Evolutionary conservation across 2,329 filamentous ascomycete species (phyloP), one percentile per base, ranked within the genome.

Genomic region (Ciborinia camelliae): DNA sequence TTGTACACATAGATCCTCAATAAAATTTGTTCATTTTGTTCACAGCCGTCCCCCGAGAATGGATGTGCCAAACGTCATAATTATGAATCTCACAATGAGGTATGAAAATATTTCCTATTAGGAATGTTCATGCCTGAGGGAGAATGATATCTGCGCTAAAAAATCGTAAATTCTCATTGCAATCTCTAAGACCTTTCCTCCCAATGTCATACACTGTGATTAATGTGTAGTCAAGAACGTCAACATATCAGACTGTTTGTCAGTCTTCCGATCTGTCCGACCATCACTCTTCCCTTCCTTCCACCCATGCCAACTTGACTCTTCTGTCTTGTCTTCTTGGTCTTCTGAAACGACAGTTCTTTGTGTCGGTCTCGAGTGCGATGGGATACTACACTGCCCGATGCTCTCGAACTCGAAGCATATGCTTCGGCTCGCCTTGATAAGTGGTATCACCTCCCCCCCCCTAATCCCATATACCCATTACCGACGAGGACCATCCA

Each of bases 1-100:
- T 72, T 74, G 71, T 74, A 74, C 67, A 74, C 72, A 74, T 75
- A 75, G 71, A 66, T 71, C 65, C 68, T 67, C 65, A 64, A 66
- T 64, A 68, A 70, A 70, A 71, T 62, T 63, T 66, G 66, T 68
- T 68, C 58, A 64, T 64, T 66, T 66, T 60, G 39, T 59, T 47
- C 55, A 32, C 39, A 53, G 37, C 37, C n/a, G 32, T 53, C 37
- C 52, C 12, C 15, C 35, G 43, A 47, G 14, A 39, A 43, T 48
- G 18, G n/a, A 14, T 20, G 32, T 41, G 20, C 20, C 14, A 4
- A 57, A 32, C 18, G 28, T 32, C 12, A 57, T 18, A 32, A 32
- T 45, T 32, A 35, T 35, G 55, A 59, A 47, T 59, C n/a, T 47
- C n/a, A 45, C 35, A 8, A 26, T 54, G n/a, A n/a, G n/a, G n/a